Evolutionary conservation across 2,329 filamentous ascomycete genomes (phyloP).

Genomic region (Cordyceps fumosorosea): DNA sequence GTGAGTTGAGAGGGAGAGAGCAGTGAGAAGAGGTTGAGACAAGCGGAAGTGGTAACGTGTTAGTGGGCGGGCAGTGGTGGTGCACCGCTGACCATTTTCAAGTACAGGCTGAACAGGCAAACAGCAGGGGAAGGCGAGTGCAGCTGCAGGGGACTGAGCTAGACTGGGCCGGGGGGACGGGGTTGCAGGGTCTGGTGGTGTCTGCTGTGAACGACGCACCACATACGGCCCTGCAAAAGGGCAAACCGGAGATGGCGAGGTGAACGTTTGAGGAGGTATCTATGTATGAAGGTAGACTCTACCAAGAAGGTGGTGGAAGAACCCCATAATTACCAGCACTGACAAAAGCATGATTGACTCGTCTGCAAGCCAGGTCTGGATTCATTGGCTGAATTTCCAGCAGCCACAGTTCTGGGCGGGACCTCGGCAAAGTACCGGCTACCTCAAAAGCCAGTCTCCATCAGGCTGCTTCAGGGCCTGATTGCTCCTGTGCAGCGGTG

Average conservation of each 20-base stretch:
- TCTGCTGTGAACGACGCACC: too few species aligned
- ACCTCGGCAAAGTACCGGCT: not conserved
- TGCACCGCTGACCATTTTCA: not conserved
- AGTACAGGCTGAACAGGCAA: not conserved
- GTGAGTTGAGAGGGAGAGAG: conserved; percentile 4
- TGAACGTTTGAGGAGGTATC: too few species aligned
- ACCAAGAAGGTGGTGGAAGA: not conserved
- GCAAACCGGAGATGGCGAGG: too few species aligned
- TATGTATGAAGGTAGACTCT: not conserved
- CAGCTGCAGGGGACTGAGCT: too few species aligned
- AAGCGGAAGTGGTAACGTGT: not conserved
- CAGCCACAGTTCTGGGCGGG: conserved; percentile 1
- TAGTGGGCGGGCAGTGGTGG: not conserved
- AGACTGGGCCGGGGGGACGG: too few species aligned
- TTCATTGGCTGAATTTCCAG: not conserved
- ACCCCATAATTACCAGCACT: not conserved
- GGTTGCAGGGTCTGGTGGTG: not conserved
- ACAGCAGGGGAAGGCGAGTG: too few species aligned
- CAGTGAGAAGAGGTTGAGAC: not conserved
- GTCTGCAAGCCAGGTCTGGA: not conserved
- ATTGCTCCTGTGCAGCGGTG: not conserved
- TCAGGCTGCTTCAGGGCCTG: not conserved
- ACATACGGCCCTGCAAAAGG: too few species aligned
- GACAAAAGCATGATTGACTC: not conserved
- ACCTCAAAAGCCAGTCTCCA: not conserved